Base-by-base conservation (phyloP, 139 green algal genomes). In the Chlorokybus atmophyticus region DNA sequence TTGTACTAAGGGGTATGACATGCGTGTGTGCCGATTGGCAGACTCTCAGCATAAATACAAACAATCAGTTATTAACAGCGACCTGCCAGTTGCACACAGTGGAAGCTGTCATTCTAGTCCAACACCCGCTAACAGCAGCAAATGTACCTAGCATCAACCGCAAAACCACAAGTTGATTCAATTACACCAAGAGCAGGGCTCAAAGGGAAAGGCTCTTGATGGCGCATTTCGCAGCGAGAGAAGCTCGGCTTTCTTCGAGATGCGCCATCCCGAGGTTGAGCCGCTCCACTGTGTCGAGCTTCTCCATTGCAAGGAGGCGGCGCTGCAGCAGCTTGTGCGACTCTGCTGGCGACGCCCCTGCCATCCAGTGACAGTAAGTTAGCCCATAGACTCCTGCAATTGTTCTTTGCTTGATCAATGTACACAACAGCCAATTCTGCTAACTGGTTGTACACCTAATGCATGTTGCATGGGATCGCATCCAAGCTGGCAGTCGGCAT, bases 171-270 rank as follows among this genome's bases (percentile, higher is more conserved):
- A n/a, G n/a, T n/a, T n/a, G n/a, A n/a, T n/a, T n/a, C n/a, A n/a
- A n/a, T n/a, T n/a, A n/a, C n/a, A n/a, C n/a, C n/a, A n/a, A n/a
- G n/a, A n/a, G n/a, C n/a, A n/a, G n/a, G n/a, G n/a, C n/a, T n/a
- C 38, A 64, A 17, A 64, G 19, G 25, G 23, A 23, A 5, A 64
- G 57, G 57, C 32, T 56, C 47, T 64, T 41, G 28, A 64, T 25
- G 24, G 57, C 57, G 27, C 56, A 41, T 29, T 64, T 64, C 0
- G 57, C 57, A 28, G 57, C 57, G 23, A 64, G 26, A 14, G 44
- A 17, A 14, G 57, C 57, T 39, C 57, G 19, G 47, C 14, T 57
- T 14, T 64, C 23, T 2, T 57, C 28, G 1, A 44, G 42, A 28
- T 42, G 47, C 42, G 40, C 49, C 8, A n/a, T 25, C 21, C 14